Conservation (phyloP, 192 early-diverging fungal genomes). For the Backusella macrospora region DNA sequence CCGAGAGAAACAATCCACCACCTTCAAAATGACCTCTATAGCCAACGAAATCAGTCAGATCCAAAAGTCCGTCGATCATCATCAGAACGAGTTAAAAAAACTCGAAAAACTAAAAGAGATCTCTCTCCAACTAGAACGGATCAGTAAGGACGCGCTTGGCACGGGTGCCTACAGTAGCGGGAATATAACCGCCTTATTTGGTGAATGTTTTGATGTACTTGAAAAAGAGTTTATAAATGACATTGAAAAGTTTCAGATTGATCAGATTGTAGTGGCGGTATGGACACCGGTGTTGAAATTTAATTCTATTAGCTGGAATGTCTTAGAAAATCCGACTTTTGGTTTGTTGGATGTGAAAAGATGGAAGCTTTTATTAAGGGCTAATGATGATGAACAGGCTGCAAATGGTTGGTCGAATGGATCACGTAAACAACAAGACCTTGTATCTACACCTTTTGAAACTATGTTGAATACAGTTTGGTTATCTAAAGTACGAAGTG, state of each 20-base stretch:
- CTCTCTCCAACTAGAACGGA: slow-evolving; percentile 47
- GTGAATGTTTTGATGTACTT: slow-evolving; percentile 58
- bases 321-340: slow-evolving; percentile 60
- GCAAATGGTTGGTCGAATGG: slow-evolving; percentile 17
- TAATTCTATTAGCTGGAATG: slow-evolving; percentile 61
- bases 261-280: slow-evolving; percentile 64
- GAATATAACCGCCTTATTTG: slow-evolving; percentile 48
- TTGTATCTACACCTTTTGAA: slow-evolving; percentile 73
- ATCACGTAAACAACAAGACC: background rate
- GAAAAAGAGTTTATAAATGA: slow-evolving; percentile 59
- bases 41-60: slow-evolving; percentile 41
- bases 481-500: slow-evolving; percentile 76
- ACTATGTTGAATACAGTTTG: slow-evolving; percentile 75
- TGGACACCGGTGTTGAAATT: slow-evolving; percentile 57
- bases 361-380: slow-evolving; percentile 62
- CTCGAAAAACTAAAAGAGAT: slow-evolving; percentile 50
- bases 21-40: slow-evolving; percentile 42
- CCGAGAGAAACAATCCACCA: slow-evolving; percentile 56
- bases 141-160: slow-evolving; percentile 28
- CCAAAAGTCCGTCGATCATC: slow-evolving; percentile 35
- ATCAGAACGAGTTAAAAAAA: slow-evolving; percentile 42
- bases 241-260: slow-evolving; percentile 61
- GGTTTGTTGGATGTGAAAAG: slow-evolving; percentile 52
- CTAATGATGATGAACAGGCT: slow-evolving; percentile 35
- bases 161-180: slow-evolving; percentile 38